A percentile compares a stretch with the other conserved stretches of the same genome.
These are phyloP conservation scores for Persicaria maculosa DNA, from an alignment of 148 eudicot species.

Conservation along the genomic window DNA sequence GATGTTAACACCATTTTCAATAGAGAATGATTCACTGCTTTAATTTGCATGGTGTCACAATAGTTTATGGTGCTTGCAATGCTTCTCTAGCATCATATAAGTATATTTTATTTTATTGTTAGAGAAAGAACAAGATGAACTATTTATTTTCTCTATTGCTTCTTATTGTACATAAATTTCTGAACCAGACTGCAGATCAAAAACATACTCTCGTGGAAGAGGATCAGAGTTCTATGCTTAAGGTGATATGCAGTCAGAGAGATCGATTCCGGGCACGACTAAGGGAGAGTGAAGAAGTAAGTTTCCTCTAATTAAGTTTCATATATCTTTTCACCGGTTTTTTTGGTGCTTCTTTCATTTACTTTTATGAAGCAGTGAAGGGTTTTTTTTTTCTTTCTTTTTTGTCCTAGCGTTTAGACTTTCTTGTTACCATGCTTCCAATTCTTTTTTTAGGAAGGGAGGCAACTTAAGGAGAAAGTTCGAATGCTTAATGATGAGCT, in stretches of 20 bases:
- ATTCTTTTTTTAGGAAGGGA: slow-evolving; percentile 52
- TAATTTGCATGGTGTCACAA: neutral
- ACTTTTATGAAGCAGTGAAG: neutral
- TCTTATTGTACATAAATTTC: neutral
- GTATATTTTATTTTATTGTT: neutral
- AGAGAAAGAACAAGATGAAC: neutral
- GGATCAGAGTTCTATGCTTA: slow-evolving; percentile 97
- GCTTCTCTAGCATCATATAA: neutral
- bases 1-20: too few relatives aligned
- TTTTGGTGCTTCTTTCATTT: neutral
- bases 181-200: slow-evolving; percentile 66
- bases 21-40: neutral
- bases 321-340: neutral
- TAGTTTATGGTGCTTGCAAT: neutral
- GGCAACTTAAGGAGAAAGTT: slow-evolving; percentile 82
- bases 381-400: neutral
- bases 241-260: slow-evolving; percentile 96
- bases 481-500: slow-evolving; percentile 68
- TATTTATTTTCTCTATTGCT: slow-evolving; percentile 12
- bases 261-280: slow-evolving; percentile 90
- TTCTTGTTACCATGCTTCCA: neutral
- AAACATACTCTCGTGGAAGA: slow-evolving; percentile 63
- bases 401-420: neutral
- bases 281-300: slow-evolving; percentile 93
- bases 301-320: slow-evolving; percentile 7